Percentiles rank a stretch among this genome's conserved stretches.
Conservation (phyloP, 129 eudicot genomes). For the Escallonia rubra region DNA sequence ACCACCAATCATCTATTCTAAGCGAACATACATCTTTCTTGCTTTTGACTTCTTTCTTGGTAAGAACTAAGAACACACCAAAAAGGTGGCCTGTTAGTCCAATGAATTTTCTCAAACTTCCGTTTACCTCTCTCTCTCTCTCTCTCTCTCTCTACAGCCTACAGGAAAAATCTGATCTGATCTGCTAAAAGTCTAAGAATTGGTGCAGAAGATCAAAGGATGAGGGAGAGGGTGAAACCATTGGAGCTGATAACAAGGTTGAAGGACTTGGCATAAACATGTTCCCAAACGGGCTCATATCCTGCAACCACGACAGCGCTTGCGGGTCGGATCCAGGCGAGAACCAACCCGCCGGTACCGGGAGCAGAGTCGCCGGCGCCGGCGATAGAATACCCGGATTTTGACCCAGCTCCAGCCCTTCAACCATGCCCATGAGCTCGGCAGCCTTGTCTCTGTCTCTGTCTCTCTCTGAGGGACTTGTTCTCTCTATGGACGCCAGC, state of each 20-base stretch:
- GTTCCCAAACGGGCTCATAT: slow-evolving; percentile 17
- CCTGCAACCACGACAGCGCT: slow-evolving; percentile 3
- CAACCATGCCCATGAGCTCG: slow-evolving; percentile 12
- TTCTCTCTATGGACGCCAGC: slow-evolving; percentile 44
- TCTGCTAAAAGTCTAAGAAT: slow-evolving; percentile 40
- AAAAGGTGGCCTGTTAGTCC: background rate
- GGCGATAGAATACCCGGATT: slow-evolving; percentile 56
- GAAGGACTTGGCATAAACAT: slow-evolving; percentile 52
- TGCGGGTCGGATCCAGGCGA: slow-evolving; percentile 37
- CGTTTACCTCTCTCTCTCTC: background rate
- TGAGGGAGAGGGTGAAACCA: slow-evolving; percentile 45
- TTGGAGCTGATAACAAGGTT: slow-evolving; percentile 30
- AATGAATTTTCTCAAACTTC: background rate
- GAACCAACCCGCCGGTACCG: slow-evolving; percentile 37
- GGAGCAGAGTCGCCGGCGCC: slow-evolving; percentile 47
- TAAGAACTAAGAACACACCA: too few relatives aligned
- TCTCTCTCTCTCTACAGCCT: too few relatives aligned
- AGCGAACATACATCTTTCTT: too few relatives aligned
- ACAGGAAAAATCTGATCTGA: background rate
- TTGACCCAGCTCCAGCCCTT: slow-evolving; percentile 24
- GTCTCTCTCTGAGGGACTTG: slow-evolving; percentile 30
- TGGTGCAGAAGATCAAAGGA: slow-evolving; percentile 27
- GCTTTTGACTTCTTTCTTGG: too few relatives aligned
- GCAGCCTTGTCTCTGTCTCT: background rate
- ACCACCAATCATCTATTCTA: too few relatives aligned